Evolutionary conservation across 352 stramenopile species (phyloP).

Genomic region (Globisporangium iwayamae): DNA sequence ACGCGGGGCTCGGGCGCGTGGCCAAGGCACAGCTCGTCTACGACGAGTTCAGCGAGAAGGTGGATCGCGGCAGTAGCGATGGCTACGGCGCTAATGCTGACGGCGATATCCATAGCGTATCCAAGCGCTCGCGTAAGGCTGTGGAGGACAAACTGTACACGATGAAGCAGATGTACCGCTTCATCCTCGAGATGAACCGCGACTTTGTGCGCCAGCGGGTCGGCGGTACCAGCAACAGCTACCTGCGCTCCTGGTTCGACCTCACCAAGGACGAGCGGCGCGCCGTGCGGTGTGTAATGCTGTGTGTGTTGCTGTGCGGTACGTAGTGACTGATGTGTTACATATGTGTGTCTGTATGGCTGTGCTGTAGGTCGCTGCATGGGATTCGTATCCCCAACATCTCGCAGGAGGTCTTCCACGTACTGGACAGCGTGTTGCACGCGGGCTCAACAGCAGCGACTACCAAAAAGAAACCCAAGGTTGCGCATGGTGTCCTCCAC

Average conservation of each 20-base stretch:
- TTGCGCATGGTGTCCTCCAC: too few species aligned
- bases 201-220: conserved; percentile 25
- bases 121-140: conserved; percentile 45
- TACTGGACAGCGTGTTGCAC: conserved; percentile 53
- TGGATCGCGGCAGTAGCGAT: conserved; percentile 17
- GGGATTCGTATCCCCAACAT: conserved; percentile 59
- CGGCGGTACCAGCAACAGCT: conserved; percentile 6
- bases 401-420: conserved; percentile 45
- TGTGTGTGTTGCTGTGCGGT: neutral
- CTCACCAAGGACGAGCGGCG: conserved; percentile 52
- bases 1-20: conserved; percentile 35
- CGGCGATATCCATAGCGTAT: conserved; percentile 11
- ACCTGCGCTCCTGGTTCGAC: conserved; percentile 51
- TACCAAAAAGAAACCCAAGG: neutral
- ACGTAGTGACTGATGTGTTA: neutral
- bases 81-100: neutral
- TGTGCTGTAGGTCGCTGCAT: conserved; percentile 29
- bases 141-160: conserved; percentile 69
- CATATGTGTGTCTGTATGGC: neutral
- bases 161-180: conserved; percentile 74
- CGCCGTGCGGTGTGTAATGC: conserved; percentile 28
- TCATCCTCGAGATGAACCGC: conserved; percentile 57
- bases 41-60: conserved; percentile 39
- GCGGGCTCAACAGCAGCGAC: conserved; percentile 1
- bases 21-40: conserved; percentile 49